Evolutionary conservation across 2,329 filamentous ascomycete species (phyloP), one percentile per base, ranked within the genome.

Genomic region (Aspergillus calidoustus): DNA sequence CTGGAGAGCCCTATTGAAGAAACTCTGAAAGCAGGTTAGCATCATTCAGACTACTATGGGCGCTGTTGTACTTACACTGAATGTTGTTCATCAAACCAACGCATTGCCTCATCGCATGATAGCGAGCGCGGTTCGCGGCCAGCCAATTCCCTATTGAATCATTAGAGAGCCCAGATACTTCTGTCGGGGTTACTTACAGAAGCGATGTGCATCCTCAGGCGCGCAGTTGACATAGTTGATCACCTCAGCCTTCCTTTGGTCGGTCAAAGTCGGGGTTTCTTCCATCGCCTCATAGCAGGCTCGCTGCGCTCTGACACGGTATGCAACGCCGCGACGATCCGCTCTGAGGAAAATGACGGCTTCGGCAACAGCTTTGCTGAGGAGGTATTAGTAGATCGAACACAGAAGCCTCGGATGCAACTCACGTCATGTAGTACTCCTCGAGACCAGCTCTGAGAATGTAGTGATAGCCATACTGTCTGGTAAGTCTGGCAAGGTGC

Each of bases 391-490:
- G 41, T 34, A 25, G 22, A 50, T 41, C 15, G 49, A 46, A 54
- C 55, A 22, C 22, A 49, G 11, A 54, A 5, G 30, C 8, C 25
- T 48, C 7, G 46, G 13, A 17, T 41, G 38, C 3, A 51, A 63
- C 70, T 60, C 63, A 73, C 72, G 65, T 71, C 61, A 67, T 65
- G 57, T 68, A 72, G 47, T 69, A 72, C 55, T 73, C 59, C 13
- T 66, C 64, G 28, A 73, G 64, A n/a, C 69, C 71, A 55, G 63
- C 62, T 50, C 69, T 66, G 62, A 72, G 69, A 54, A 67, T 65
- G 50, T 61, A 67, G 52, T 71, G 68, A 49, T 69, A 70, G 7
- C 71, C 71, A 52, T 69, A 72, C 31, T 63, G 60, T 25, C 60
- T 57, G 9, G 65, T 57, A 47, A 58, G 64, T 49, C 59, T 47